phyloP scores from a whole-genome alignment of 371 early-diverging fungal genomes.

The Thermomucor indicae-seudaticae region DNA sequence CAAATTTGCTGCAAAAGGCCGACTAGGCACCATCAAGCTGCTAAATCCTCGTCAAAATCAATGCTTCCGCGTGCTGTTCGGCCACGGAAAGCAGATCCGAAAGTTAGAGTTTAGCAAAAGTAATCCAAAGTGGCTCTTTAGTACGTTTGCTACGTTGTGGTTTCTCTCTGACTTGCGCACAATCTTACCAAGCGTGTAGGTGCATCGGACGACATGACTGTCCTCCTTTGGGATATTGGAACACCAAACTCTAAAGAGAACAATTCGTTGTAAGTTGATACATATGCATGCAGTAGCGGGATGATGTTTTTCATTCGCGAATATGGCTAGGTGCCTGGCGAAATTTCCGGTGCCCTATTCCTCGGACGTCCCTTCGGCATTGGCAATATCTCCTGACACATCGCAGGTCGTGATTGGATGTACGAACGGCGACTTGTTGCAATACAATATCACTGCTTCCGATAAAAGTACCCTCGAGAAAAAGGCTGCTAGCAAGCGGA shows the following conservation, averaged over 20 bases:
- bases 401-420: constrained; percentile 27
- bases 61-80: constrained; percentile 53
- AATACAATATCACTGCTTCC: constrained; percentile 9
- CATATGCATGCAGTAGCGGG: not conserved
- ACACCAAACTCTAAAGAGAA: constrained; percentile 24
- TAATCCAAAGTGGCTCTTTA: constrained; percentile 51
- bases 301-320: not conserved
- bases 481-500: not conserved
- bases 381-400: constrained; percentile 22
- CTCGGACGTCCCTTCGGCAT: constrained; percentile 19
- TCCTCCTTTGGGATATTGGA: constrained; percentile 62
- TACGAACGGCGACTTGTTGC: constrained; percentile 23
- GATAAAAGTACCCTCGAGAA: not conserved
- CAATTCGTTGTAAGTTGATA: constrained; percentile 19
- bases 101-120: constrained; percentile 43
- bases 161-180: no score
- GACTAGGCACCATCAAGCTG: constrained; percentile 55
- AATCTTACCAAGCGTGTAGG: constrained; percentile 31
- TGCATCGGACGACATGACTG: constrained; percentile 47
- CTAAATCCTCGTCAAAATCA: constrained; percentile 48
- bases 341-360: constrained; percentile 23
- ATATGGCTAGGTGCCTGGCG: constrained; percentile 28
- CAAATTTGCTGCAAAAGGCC: constrained; percentile 9
- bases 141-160: no score
- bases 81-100: constrained; percentile 40